Evolutionary conservation across 208 protist species (phyloP).

Genomic region (Naegleria gruberi): DNA sequence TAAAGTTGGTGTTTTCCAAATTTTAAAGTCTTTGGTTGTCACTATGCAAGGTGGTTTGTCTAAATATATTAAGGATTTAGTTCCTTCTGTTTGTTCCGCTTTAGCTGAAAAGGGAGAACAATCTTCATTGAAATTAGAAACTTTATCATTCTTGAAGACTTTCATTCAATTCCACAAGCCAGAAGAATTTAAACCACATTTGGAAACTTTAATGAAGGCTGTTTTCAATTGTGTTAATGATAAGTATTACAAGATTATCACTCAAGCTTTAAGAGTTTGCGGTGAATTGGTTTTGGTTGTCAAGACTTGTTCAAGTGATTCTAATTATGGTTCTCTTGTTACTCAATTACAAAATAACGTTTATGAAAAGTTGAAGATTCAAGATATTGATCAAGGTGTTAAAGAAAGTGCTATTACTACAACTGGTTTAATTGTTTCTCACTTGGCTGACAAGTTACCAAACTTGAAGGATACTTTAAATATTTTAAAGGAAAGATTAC

Average conservation of each 20-base stretch:
- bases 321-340: neutral
- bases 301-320: too few species aligned
- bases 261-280: slow-evolving; percentile 49
- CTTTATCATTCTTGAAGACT: slow-evolving; percentile 41
- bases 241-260: slow-evolving; percentile 55
- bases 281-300: slow-evolving; percentile 34
- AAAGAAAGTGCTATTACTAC: slow-evolving; percentile 59
- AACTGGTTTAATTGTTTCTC: slow-evolving; percentile 46
- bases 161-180: slow-evolving; percentile 40
- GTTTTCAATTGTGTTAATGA: slow-evolving; percentile 46
- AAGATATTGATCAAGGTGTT: slow-evolving; percentile 70
- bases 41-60: neutral
- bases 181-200: slow-evolving; percentile 35
- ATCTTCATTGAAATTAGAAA: slow-evolving; percentile 47
- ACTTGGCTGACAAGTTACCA: slow-evolving; percentile 44
- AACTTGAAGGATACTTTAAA: neutral
- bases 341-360: slow-evolving; percentile 37
- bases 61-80: neutral
- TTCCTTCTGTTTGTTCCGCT: neutral
- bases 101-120: slow-evolving; percentile 9
- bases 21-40: slow-evolving; percentile 48
- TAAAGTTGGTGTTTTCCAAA: slow-evolving; percentile 41
- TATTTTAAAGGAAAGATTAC: slow-evolving; percentile 44
- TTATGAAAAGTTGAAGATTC: slow-evolving; percentile 40
- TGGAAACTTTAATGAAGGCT: slow-evolving; percentile 28